Evolutionary conservation across 306 rosid genomes (phyloP).

Genomic region (Sphenostylis stenocarpa): DNA sequence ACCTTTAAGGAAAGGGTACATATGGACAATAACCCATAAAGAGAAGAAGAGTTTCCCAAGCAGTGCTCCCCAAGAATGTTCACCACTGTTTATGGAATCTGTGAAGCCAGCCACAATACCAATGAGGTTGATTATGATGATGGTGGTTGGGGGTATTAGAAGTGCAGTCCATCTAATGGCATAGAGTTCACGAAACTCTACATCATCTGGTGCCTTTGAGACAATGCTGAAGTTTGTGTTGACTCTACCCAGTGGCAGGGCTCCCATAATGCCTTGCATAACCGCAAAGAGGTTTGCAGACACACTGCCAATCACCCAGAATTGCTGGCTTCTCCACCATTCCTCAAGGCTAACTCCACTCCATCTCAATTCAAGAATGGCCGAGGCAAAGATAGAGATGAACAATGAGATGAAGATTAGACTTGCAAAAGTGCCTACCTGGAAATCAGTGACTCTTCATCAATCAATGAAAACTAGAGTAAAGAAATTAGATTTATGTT

Average conservation of each 20-base stretch:
- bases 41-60: constrained; percentile 95
- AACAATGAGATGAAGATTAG: constrained; percentile 70
- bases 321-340: constrained; percentile 99
- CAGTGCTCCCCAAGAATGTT: constrained; percentile 83
- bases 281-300: constrained; percentile 87
- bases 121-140: constrained; percentile 73
- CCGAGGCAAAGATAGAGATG: constrained; percentile 72
- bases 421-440: constrained; percentile 92
- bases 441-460: constrained; percentile 38
- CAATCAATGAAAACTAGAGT: constrained; percentile 9
- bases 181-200: constrained; percentile 73
- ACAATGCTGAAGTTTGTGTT: constrained; percentile 72
- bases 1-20: constrained; percentile 97
- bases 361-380: constrained; percentile 92
- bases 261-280: constrained; percentile 65
- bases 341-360: constrained; percentile 95
- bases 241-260: constrained; percentile 46
- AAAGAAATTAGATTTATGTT: background rate
- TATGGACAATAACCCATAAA: constrained; percentile 88
- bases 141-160: constrained; percentile 86
- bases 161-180: constrained; percentile 88
- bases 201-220: constrained; percentile 79
- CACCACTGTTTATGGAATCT: constrained; percentile 90
- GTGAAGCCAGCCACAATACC: constrained; percentile 96
- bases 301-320: constrained; percentile 96